Percentiles rank a stretch among this genome's conserved stretches.
Conservation (phyloP, 2,329 filamentous ascomycete species). For the Trichoderma atroviride region DNA sequence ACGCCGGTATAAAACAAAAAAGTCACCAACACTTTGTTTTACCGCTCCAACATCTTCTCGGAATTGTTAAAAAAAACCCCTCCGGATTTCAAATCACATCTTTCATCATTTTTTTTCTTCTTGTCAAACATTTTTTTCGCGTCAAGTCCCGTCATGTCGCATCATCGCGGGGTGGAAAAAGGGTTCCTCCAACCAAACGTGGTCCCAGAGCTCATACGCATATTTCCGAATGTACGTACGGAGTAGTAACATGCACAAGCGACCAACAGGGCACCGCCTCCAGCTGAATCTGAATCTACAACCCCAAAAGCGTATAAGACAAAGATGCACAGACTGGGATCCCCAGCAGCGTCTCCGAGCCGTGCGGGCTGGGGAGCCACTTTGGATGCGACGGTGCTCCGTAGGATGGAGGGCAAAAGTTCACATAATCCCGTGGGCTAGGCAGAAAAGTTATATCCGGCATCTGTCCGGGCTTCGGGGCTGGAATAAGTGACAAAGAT, state of each 20-base stretch:
- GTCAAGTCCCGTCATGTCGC: neutral
- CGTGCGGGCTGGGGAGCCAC: neutral
- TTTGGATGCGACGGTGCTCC: neutral
- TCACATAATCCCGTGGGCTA: neutral
- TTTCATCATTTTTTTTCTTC: neutral
- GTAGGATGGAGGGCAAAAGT: neutral
- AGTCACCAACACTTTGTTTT: neutral
- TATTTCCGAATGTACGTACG: neutral
- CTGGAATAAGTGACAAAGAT: neutral
- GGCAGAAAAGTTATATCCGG: neutral
- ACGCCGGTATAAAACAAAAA: neutral
- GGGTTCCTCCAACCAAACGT: neutral
- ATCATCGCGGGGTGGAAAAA: neutral
- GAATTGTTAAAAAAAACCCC: neutral
- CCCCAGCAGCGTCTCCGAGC: neutral
- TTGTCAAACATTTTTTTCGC: neutral
- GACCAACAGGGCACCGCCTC: neutral
- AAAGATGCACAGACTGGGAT: neutral
- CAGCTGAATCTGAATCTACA: neutral
- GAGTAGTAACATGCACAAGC: neutral
- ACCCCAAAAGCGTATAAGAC: neutral
- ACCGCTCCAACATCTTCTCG: neutral
- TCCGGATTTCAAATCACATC: conserved; percentile 16
- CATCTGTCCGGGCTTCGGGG: neutral
- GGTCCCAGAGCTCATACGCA: neutral